A percentile compares a stretch with the other conserved stretches of the same genome.
Evolutionary conservation across 352 stramenopile genomes (phyloP).

Genomic region (Elongisporangium anandrum): DNA sequence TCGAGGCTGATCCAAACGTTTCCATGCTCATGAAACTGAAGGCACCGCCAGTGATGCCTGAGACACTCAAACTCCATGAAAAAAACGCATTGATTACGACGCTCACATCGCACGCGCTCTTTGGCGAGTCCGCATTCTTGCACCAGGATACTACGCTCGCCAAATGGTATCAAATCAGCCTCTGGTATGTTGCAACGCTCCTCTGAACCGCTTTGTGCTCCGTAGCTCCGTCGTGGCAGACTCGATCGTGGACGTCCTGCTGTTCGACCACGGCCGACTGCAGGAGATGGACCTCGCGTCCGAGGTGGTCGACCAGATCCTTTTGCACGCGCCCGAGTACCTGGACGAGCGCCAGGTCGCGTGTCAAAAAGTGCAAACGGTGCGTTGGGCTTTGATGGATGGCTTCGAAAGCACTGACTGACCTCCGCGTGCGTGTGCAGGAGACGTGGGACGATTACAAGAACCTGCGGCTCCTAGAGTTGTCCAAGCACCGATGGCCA

Average conservation of each 20-base stretch:
- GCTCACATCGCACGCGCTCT: constrained; percentile 47
- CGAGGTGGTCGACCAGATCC: constrained; percentile 54
- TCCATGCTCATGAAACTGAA: constrained; percentile 8
- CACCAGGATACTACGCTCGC: constrained; percentile 39
- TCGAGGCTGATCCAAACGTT: background rate
- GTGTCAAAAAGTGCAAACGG: constrained; percentile 36
- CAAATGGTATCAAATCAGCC: constrained; percentile 32
- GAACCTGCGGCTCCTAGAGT: constrained; percentile 53
- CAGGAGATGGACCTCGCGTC: constrained; percentile 68
- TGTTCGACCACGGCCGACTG: constrained; percentile 68
- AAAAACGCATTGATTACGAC: constrained; percentile 41
- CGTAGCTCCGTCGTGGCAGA: constrained; percentile 49
- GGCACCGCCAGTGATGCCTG: constrained; percentile 11
- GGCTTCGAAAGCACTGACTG: background rate
- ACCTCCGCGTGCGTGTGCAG: background rate
- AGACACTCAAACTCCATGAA: constrained; percentile 22
- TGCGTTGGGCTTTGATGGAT: constrained; percentile 1
- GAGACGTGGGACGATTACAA: constrained; percentile 69
- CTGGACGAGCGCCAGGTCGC: constrained; percentile 48
- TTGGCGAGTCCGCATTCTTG: constrained; percentile 58
- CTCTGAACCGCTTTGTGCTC: background rate
- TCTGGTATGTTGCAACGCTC: background rate
- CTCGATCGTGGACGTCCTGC: constrained; percentile 63
- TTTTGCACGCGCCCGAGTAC: constrained; percentile 48
- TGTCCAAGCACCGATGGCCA: constrained; percentile 68